These are phyloP conservation scores for Pythium periplocum DNA, from an alignment of 352 stramenopile genomes.

Conservation along the genomic window DNA sequence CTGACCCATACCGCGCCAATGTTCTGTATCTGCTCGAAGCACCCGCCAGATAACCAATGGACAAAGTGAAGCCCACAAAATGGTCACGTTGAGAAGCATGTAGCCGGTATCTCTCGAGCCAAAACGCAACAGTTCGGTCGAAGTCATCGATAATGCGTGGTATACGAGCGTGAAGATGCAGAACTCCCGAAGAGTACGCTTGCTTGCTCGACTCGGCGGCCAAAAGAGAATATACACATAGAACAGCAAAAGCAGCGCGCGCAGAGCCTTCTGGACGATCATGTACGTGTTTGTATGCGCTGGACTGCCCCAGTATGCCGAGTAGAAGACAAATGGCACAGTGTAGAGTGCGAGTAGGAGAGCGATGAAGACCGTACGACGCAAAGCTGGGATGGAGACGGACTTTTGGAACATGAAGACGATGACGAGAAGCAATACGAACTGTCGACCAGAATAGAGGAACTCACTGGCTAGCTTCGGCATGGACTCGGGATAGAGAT, in stretches of 20 bases:
- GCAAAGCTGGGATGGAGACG: constrained; percentile 28
- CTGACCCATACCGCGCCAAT: constrained; percentile 18
- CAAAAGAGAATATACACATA: constrained; percentile 5
- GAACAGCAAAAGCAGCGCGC: neutral
- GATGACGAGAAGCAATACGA: constrained; percentile 32
- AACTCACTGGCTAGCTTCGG: constrained; percentile 10
- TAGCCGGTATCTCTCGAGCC: constrained; percentile 9
- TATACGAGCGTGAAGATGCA: constrained; percentile 11
- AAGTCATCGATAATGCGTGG: constrained; percentile 5
- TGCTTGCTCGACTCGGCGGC: constrained; percentile 10
- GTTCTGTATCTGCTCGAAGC: constrained; percentile 19
- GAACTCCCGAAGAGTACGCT: constrained; percentile 7
- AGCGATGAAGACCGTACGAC: constrained; percentile 23
- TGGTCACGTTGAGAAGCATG: constrained; percentile 6
- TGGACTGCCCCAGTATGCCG: constrained; percentile 7
- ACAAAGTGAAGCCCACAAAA: constrained; percentile 10
- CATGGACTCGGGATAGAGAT: constrained; percentile 6
- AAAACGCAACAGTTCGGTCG: constrained; percentile 9
- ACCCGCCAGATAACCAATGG: constrained; percentile 24
- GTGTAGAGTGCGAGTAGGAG: constrained; percentile 27
- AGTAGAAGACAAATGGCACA: constrained; percentile 17
- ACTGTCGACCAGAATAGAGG: constrained; percentile 26
- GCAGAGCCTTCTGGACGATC: neutral
- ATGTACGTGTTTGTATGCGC: constrained; percentile 21
- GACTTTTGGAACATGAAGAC: constrained; percentile 44